Conservation (phyloP, 441 rosid genomes). For the Corymbia citriodora region DNA sequence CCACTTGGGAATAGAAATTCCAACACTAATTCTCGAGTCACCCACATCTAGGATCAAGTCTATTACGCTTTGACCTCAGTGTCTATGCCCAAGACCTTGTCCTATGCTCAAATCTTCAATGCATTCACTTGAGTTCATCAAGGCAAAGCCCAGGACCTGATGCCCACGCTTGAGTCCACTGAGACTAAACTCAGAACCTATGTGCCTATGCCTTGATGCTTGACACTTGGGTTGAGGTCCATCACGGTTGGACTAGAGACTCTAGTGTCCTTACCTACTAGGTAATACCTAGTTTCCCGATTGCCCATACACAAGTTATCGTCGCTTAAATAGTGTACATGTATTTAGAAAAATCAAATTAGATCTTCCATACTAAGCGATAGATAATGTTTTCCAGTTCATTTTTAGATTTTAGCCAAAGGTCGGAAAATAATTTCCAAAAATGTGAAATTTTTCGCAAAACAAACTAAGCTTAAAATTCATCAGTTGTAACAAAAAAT, state of each 20-base stretch:
- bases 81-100: neutral
- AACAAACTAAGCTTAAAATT: neutral
- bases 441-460: too few relatives aligned
- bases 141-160: fast-evolving
- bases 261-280: neutral
- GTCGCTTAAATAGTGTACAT: too few relatives aligned
- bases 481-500: neutral
- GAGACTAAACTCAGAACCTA: neutral
- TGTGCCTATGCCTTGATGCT: fast-evolving
- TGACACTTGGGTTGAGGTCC: neutral
- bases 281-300: too few relatives aligned
- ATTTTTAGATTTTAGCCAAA: too few relatives aligned
- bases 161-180: neutral
- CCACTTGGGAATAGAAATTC: neutral
- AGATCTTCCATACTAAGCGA: too few relatives aligned
- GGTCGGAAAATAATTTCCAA: too few relatives aligned
- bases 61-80: fast-evolving
- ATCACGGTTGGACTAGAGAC: fast-evolving
- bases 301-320: neutral
- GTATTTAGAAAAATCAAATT: too few relatives aligned
- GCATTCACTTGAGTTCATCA: too few relatives aligned
- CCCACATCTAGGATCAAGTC: neutral
- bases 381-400: too few relatives aligned
- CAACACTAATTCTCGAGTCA: fast-evolving
- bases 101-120: neutral